Base-by-base conservation (phyloP, 306 rosid genomes). In the Parietaria judaica region DNA sequence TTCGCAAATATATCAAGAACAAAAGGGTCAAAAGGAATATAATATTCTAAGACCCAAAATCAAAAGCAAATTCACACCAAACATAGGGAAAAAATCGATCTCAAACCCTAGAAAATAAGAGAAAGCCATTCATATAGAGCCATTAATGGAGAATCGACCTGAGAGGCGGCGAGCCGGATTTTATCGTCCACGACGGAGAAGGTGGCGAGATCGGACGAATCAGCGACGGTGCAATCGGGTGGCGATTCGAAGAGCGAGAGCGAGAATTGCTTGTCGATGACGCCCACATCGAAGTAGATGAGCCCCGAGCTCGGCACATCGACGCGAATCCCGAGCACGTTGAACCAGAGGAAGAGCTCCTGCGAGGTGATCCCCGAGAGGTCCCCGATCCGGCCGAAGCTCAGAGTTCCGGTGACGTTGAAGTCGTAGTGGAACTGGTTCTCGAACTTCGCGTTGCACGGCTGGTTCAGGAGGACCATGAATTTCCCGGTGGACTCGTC, bases 391-490 rank as follows among this genome's bases (percentile, higher is more conserved):
- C 39, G 75, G 23, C 94, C 88, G 41, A 60, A 83, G 15, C 67
- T 57, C 8, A 90, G 77, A 7, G 74, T 44, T 6, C 95, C 95
- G 51, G 81, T 73, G 59, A 90, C 81, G 61, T 82, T 84, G 51
- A 81, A 73, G 46, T 90, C 94, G 60, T 90, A 90, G 71, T 79
- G 97, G 46, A 90, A 79, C 72, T 84, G 80, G 65, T 82, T 90
- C 86, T 90, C 97, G 72, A 90, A 86, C 75, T 80, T 90, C n/a
- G 97, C 97, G 70, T 82, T 73, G 63, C 97, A 86, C 0, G 97
- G 75, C 46, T 86, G 67, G 11, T 72, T 69, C 66, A 90, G 75
- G 45, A 71, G 68, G n/a, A 89, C 87, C 63, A 72, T 71, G 68
- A 82, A 90, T 1, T 72, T 65, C 0, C 90, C 89, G 17, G 70